A percentile compares a stretch with the other conserved stretches of the same genome.
These are phyloP conservation scores for Cystoisospora suis DNA, from an alignment of 169 alveolate species.

Conservation along the genomic window DNA sequence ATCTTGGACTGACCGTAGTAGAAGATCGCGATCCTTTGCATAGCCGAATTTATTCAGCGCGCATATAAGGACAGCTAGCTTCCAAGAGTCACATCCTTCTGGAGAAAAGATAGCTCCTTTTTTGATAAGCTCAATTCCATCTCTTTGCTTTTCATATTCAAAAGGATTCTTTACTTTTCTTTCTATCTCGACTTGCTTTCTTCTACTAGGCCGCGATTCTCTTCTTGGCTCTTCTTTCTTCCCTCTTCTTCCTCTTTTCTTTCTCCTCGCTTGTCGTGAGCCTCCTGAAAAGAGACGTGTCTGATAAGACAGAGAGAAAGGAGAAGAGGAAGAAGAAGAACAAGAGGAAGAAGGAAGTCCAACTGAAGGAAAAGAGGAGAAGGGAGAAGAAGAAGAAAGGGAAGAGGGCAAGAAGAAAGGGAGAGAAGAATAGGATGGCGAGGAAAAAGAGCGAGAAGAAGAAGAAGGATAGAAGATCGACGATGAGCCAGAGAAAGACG, in stretches of 20 bases:
- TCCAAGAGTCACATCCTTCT: background rate
- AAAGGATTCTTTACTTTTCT: constrained; percentile 7
- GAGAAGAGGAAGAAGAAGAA: background rate
- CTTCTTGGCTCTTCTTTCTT: background rate
- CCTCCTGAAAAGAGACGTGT: background rate
- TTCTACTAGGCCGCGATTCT: background rate
- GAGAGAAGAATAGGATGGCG: background rate
- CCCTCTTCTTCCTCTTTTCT: background rate
- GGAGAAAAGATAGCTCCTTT: background rate
- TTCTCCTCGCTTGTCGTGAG: background rate
- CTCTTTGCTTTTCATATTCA: background rate
- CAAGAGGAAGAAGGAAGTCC: too few species aligned
- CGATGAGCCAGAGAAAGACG: too few species aligned
- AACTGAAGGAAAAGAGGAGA: too few species aligned
- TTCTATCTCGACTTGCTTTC: background rate
- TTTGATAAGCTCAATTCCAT: constrained; percentile 10
- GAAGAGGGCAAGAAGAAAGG: background rate
- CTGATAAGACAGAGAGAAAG: background rate
- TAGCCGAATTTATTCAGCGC: constrained; percentile 21
- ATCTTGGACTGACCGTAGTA: background rate
- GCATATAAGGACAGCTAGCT: constrained; percentile 10
- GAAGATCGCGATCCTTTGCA: constrained; percentile 1
- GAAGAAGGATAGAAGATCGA: too few species aligned
- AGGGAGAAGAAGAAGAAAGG: background rate
- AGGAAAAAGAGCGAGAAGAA: background rate